These are phyloP conservation scores for Piloderma croceum DNA, from an alignment of 768 basidiomycete genomes.

Conservation along the genomic window DNA sequence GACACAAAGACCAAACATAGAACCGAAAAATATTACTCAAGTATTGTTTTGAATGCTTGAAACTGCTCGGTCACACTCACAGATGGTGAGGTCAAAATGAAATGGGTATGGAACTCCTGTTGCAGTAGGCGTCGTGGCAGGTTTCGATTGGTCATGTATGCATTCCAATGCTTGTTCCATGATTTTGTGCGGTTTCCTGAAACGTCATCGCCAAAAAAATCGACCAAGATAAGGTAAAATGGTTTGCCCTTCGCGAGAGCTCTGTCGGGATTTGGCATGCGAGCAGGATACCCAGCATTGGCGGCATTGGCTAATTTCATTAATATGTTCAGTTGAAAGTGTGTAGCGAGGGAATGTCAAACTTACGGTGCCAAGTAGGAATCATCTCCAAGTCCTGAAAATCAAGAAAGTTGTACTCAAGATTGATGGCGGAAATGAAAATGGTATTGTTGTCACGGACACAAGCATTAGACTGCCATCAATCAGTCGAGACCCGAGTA, in stretches of 20 bases:
- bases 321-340: too few relatives aligned
- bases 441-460: neutral
- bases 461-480: too few relatives aligned
- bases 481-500: too few relatives aligned
- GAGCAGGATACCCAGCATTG: too few relatives aligned
- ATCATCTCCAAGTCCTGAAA: neutral
- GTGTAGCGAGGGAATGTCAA: too few relatives aligned
- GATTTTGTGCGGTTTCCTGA: constrained; percentile 22
- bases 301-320: too few relatives aligned
- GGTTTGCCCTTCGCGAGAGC: neutral
- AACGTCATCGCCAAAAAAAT: constrained; percentile 26
- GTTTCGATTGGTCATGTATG: constrained; percentile 32
- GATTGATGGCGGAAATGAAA: neutral
- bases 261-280: neutral
- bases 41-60: constrained; percentile 23
- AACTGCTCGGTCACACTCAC: constrained; percentile 36
- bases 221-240: neutral
- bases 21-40: constrained; percentile 29
- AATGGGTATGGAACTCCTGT: constrained; percentile 33
- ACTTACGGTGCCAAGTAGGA: constrained; percentile 2
- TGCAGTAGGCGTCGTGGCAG: constrained; percentile 30
- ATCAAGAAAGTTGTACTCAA: constrained; percentile 1
- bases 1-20: too few relatives aligned
- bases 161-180: constrained; percentile 42
- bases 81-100: constrained; percentile 34